phyloP scores from a whole-genome alignment of 2,329 filamentous ascomycete genomes.

The Pleoardoris graminearum region DNA sequence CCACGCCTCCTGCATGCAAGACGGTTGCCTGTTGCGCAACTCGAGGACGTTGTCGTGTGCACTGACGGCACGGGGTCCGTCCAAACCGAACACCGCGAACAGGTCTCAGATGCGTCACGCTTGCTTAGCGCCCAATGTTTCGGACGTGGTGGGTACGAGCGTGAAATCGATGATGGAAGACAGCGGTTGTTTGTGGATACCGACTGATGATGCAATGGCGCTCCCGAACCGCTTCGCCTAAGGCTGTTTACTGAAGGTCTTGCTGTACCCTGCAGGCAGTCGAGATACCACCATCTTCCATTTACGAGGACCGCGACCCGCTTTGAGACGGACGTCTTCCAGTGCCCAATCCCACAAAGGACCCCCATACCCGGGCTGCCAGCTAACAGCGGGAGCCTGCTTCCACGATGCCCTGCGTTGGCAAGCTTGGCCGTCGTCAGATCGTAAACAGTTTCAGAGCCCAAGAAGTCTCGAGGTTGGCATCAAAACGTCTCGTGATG shows the following conservation, averaged over 20 bases:
- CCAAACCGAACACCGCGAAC: not conserved
- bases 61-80: not conserved
- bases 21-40: conserved; percentile 2
- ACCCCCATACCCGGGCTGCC: not conserved
- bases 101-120: not conserved
- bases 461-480: not conserved
- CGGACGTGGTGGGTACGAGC: not conserved
- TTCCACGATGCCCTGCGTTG: not conserved
- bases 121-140: conserved; percentile 1
- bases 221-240: not conserved
- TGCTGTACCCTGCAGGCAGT: not conserved
- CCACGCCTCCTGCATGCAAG: conserved; percentile 9
- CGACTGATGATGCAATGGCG: not conserved
- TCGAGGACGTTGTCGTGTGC: conserved; percentile 5
- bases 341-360: not conserved
- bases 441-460: conserved; percentile 1
- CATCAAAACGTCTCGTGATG: not conserved
- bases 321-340: not conserved
- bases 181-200: not conserved
- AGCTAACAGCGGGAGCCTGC: not conserved
- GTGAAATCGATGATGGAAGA: not conserved
- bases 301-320: not conserved
- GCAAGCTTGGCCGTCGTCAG: not conserved
- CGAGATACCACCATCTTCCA: not conserved
- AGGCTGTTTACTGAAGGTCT: not conserved